A percentile compares a stretch with the other conserved stretches of the same genome.
phyloP scores from a whole-genome alignment of 2,329 filamentous ascomycete genomes.

The Aaosphaeria pasadenensis region DNA sequence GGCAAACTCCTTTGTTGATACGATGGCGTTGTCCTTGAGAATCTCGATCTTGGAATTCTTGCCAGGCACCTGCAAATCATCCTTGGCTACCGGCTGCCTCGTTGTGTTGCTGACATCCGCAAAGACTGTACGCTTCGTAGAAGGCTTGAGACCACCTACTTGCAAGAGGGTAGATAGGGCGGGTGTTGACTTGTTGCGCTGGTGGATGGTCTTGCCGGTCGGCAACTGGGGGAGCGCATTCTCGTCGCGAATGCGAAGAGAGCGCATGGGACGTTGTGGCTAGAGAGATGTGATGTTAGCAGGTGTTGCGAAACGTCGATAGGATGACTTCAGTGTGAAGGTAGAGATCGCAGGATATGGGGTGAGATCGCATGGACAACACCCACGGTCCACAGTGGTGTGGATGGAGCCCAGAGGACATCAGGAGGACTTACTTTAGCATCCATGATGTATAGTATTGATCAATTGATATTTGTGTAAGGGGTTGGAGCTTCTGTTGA shows the following conservation, averaged over 20 bases:
- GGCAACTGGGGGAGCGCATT: constrained; percentile 51
- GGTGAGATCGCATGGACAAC: no score
- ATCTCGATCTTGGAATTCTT: constrained; percentile 37
- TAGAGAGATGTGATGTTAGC: constrained; percentile 32
- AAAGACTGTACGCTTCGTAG: constrained; percentile 74
- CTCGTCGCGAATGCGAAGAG: constrained; percentile 66
- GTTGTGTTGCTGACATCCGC: constrained; percentile 76
- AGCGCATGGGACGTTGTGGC: constrained; percentile 66
- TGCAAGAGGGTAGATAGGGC: constrained; percentile 57
- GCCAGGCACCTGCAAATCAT: constrained; percentile 53
- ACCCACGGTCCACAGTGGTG: no score
- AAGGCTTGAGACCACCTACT: constrained; percentile 58
- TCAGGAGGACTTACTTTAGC: constrained; percentile 38
- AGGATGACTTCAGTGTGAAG: no score
- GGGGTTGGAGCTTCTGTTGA: background rate
- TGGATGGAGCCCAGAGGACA: no score
- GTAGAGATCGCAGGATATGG: no score
- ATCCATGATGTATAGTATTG: constrained; percentile 36
- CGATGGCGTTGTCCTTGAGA: constrained; percentile 28
- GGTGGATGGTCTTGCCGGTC: constrained; percentile 59
- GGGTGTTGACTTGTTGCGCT: constrained; percentile 76
- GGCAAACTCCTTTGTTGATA: constrained; percentile 33
- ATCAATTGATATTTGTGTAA: constrained; percentile 12
- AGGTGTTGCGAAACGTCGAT: no score
- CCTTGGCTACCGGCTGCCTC: constrained; percentile 43